Conservation (phyloP, 2,329 filamentous ascomycete species). For the Dryadomyces sulphureus region DNA sequence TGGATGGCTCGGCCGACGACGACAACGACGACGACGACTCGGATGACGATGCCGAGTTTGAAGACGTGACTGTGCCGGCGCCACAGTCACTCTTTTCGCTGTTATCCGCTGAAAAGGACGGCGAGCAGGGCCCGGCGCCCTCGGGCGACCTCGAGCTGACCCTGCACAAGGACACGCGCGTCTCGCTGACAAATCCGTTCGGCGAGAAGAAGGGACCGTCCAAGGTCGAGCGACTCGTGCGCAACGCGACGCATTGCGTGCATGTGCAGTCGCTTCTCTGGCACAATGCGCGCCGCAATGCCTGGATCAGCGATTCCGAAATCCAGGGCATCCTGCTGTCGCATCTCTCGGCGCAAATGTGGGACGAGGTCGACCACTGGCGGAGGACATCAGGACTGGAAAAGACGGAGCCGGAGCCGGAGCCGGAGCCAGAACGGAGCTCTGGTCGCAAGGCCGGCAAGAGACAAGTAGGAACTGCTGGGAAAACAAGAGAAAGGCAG, state of each 20-base stretch:
- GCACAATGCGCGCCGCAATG: conserved; percentile 77
- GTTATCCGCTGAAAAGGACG: conserved; percentile 14
- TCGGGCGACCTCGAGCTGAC: conserved; percentile 63
- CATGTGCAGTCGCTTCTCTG: conserved; percentile 81
- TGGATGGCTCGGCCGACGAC: conserved; percentile 17
- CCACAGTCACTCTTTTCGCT: conserved; percentile 15
- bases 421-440: no score
- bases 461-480: conserved; percentile 14
- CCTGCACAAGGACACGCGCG: conserved; percentile 40
- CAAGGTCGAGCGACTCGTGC: conserved; percentile 68
- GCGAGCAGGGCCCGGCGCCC: conserved; percentile 25
- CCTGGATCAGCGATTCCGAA: conserved; percentile 65
- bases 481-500: conserved; percentile 24
- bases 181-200: conserved; percentile 45
- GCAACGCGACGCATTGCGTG: conserved; percentile 68
- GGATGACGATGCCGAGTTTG: conserved; percentile 49
- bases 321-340: conserved; percentile 63
- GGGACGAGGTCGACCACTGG: conserved; percentile 62
- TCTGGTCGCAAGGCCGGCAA: conserved; percentile 7
- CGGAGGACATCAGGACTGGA: conserved; percentile 51
- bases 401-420: conserved; percentile 9
- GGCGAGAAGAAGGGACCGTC: conserved; percentile 69
- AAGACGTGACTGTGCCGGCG: conserved; percentile 36
- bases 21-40: conserved; percentile 31
- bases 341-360: conserved; percentile 53